phyloP scores from a whole-genome alignment of 1,284 basidiomycete genomes.

The Omphalotus olearius region DNA sequence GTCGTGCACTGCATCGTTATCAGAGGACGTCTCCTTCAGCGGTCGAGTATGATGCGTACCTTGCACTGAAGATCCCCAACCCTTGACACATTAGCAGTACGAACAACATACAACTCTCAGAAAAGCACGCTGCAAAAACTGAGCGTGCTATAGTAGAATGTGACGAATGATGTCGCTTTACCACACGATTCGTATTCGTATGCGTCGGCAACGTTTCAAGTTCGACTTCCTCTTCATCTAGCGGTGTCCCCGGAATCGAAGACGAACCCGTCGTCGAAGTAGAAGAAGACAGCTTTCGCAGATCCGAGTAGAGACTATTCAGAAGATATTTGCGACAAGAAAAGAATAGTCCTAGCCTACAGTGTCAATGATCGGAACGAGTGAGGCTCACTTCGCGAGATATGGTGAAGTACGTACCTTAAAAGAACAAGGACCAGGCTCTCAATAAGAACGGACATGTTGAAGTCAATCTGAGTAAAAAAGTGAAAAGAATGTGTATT shows the following conservation, averaged over 20 bases:
- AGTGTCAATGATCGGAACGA: not conserved
- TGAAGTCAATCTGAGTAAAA: not conserved
- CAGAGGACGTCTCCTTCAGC: not conserved
- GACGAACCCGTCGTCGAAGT: not conserved
- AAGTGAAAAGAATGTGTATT: too few relatives aligned
- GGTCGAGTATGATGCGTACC: constrained; percentile 30
- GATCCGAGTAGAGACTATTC: constrained; percentile 51
- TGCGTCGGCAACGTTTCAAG: constrained; percentile 42
- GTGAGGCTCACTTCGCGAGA: not conserved
- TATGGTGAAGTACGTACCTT: constrained; percentile 4
- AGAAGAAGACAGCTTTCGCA: constrained; percentile 35
- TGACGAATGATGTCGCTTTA: constrained; percentile 27
- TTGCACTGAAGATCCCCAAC: constrained; percentile 42
- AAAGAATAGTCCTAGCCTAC: constrained; percentile 44
- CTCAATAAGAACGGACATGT: constrained; percentile 13
- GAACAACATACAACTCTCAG: constrained; percentile 66
- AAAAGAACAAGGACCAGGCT: constrained; percentile 11
- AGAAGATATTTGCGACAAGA: constrained; percentile 53
- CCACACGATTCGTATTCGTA: constrained; percentile 19
- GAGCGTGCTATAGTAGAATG: constrained; percentile 53
- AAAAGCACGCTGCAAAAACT: constrained; percentile 62
- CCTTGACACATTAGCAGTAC: constrained; percentile 64
- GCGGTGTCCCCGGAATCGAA: constrained; percentile 12
- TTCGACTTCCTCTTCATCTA: constrained; percentile 29
- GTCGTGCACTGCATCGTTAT: constrained; percentile 41